Evolutionary conservation across 352 stramenopile genomes (phyloP), one percentile per base, ranked within the genome.

Genomic region (Phytophthora cajani): DNA sequence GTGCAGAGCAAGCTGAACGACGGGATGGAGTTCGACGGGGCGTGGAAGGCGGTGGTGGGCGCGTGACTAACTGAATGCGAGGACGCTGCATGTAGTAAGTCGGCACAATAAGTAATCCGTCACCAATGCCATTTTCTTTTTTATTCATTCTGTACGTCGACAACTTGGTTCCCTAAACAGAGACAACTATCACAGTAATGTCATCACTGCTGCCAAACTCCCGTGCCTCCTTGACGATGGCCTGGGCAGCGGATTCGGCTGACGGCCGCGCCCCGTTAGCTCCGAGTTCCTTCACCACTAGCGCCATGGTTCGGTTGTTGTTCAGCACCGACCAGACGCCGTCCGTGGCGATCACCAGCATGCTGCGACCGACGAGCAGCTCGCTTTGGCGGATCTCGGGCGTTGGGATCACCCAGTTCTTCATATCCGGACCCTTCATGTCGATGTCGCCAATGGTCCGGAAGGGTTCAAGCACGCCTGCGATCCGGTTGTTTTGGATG

Each of bases 361-460:
- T 79, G 51, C 67, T 90, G 38, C 71, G 76, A 14, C 77, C 77
- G 17, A 89, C 56, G 10, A 76, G 58, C 53, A 95, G 59, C 46
- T 74, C 72, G 23, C 70, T 78, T 58, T 81, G 71, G 16, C 69
- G 74, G 55, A 95, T 83, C 69, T 93, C 85, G 6, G 85, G 85
- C 36, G 81, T 90, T 16, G 85, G 63, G 40, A 95, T 87, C 33
- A 93, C 85, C 85, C 84, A 93, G 54, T 86, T 80, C 42, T 81
- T 70, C 87, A 95, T 93, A 42, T 79, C 79, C 16, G 72, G 69
- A 38, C 77, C 75, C 65, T 95, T 95, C 75, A 93, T 80, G 58
- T 94, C 87, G n/a, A 93, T 85, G 56, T 97, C 91, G 19, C 91
- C 90, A 32, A 97, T 90, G 5, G 83, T 87, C 21, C 91, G 78